These are phyloP conservation scores for Fusarium virguliforme DNA, from an alignment of 2,329 filamentous ascomycete species.

Conservation along the genomic window DNA sequence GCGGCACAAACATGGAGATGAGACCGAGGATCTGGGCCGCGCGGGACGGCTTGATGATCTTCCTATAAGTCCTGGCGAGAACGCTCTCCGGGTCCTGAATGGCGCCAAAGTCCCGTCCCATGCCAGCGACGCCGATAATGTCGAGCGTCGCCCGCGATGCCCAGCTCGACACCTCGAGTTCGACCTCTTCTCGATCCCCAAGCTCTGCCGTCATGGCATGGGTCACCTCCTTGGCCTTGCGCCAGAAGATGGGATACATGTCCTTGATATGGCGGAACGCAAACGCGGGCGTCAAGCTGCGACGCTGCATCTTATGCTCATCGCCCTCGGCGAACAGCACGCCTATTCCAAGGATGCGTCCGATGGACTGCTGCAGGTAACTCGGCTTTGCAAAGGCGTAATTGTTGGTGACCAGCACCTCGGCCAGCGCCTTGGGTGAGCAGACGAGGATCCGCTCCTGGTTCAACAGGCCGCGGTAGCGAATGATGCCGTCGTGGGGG, in stretches of 20 bases:
- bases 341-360: conserved; percentile 78
- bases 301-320: conserved; percentile 86
- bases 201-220: conserved; percentile 68
- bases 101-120: conserved; percentile 80
- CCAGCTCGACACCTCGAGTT: conserved; percentile 75
- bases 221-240: conserved; percentile 79
- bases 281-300: conserved; percentile 86
- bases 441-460: conserved; percentile 74
- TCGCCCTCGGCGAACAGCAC: conserved; percentile 90
- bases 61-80: conserved; percentile 72
- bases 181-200: conserved; percentile 54
- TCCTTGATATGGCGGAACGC: conserved; percentile 89
- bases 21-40: conserved; percentile 71
- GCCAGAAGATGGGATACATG: conserved; percentile 88
- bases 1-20: conserved; percentile 74
- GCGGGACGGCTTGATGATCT: conserved; percentile 68
- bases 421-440: conserved; percentile 76
- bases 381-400: conserved; percentile 80
- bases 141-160: conserved; percentile 79
- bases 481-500: conserved; percentile 78
- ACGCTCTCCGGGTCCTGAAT: conserved; percentile 73
- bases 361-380: conserved; percentile 69
- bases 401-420: conserved; percentile 77
- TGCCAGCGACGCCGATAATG: conserved; percentile 81
- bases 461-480: conserved; percentile 76